phyloP scores from a whole-genome alignment of 176 grass and related monocot species.

The Melocanna baccifera region DNA sequence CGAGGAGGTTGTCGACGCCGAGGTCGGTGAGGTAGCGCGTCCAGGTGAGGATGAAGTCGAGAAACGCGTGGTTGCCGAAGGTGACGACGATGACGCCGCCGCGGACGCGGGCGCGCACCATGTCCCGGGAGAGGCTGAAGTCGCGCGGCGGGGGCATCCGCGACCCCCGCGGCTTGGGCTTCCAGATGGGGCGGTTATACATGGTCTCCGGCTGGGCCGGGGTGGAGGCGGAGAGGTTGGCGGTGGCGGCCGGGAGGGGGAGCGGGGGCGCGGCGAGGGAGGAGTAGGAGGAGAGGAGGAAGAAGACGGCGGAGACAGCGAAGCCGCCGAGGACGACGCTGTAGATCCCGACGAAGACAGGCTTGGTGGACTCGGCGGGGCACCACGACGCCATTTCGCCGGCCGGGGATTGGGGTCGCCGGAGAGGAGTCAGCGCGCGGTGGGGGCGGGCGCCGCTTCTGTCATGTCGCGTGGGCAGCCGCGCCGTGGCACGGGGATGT shows the following conservation, averaged over 20 bases:
- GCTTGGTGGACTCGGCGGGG: constrained; percentile 42
- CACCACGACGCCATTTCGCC: constrained; percentile 42
- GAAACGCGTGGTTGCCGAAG: constrained; percentile 86
- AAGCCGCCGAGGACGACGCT: constrained; percentile 52
- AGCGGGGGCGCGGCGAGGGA: constrained; percentile 39
- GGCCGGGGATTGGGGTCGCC: constrained; percentile 2
- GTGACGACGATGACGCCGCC: constrained; percentile 73
- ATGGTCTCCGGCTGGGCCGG: constrained; percentile 26
- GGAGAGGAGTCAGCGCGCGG: constrained; percentile 12
- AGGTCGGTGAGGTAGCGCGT: constrained; percentile 76
- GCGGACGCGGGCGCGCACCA: constrained; percentile 60
- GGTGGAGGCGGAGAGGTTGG: neutral
- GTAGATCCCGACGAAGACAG: constrained; percentile 69
- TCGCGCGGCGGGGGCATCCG: constrained; percentile 54
- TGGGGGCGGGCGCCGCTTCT: constrained; percentile 9
- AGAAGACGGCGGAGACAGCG: constrained; percentile 71
- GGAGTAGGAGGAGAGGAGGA: constrained; percentile 59
- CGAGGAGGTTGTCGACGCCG: constrained; percentile 69
- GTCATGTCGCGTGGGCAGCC: neutral
- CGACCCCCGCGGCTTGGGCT: constrained; percentile 30
- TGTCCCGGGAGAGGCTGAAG: constrained; percentile 66
- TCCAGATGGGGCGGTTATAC: constrained; percentile 68
- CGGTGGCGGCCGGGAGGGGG: constrained; percentile 15
- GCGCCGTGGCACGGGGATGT: too few relatives aligned
- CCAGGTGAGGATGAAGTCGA: constrained; percentile 95